Evolutionary conservation across 2,329 filamentous ascomycete genomes (phyloP), one percentile per base, ranked within the genome.

Genomic region (Colletotrichum lentis): DNA sequence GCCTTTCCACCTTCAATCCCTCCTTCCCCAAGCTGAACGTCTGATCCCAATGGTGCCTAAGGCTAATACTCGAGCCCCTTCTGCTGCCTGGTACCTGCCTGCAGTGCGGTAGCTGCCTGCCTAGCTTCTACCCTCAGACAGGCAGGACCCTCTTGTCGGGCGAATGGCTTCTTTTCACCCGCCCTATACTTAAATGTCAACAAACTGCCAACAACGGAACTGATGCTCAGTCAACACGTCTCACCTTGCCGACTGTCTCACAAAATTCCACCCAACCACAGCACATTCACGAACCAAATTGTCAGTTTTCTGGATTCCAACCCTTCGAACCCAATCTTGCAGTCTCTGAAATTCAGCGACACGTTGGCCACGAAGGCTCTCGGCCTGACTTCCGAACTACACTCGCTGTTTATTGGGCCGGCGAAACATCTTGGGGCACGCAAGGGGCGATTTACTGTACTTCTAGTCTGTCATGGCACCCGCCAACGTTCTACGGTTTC

Each of bases 401-500:
- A 41, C 37, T 22, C 22, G 49, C 55, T 64, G 44, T 55, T 56
- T 27, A 31, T 37, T 46, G 47, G 46, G 14, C 18, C 57, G 18
- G 35, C 46, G 43, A n/a, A 47, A 66, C 47, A 66, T 69, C 47
- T 56, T 44, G 62, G 39, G 27, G 35, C 31, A 47, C 50, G 56
- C 37, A 50, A 53, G 35, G 56, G 35, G 41, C 35, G 65, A 60
- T 46, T 54, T 58, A 63, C 55, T 24, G 20, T 59, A 37, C 43
- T 20, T 53, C 41, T 49, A 57, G 44, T 27, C 43, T 18, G 57
- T 41, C 46, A 70, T 70, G 69, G 62, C 62, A 49, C 53, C 66
- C 46, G 66, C 35, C 11, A 52, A 62, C 60, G 81, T 92, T 67
- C 78, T 92, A 62, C 85, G 86, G 69, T 80, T 93, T 71, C 80